These are phyloP conservation scores for Kregervanrija pseudodelftensis DNA, from an alignment of 805 yeast genomes.

Conservation along the genomic window DNA sequence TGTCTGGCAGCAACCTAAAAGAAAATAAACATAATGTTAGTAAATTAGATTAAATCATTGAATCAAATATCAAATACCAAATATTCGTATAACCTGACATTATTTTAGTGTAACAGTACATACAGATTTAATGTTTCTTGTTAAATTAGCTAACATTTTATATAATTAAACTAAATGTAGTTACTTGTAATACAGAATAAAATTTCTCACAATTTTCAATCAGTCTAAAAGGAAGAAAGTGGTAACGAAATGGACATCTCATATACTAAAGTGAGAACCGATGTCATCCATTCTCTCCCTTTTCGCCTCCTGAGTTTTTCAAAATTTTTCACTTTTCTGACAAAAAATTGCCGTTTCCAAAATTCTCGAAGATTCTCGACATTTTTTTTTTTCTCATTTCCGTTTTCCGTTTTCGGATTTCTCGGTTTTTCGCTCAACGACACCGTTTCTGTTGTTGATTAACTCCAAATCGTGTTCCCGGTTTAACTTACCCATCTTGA, in stretches of 20 bases:
- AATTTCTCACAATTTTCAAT: no score
- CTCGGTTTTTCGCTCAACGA: background rate
- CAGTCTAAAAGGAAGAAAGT: conserved; percentile 2
- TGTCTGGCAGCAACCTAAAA: conserved; percentile 18
- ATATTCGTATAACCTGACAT: no score
- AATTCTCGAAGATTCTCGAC: background rate
- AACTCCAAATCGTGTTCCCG: conserved; percentile 13
- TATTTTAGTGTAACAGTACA: no score
- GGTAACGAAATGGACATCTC: conserved; percentile 2
- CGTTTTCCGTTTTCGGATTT: background rate
- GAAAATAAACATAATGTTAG: background rate
- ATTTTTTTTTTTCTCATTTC: background rate
- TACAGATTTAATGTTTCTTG: conserved; percentile 28
- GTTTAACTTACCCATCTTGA: conserved; percentile 14
- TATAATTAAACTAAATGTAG: no score
- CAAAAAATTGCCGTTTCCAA: background rate
- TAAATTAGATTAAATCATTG: background rate
- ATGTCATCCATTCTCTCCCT: background rate
- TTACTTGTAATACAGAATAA: no score
- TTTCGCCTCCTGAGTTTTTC: background rate
- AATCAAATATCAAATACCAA: no score
- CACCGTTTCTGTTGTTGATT: background rate
- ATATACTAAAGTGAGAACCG: background rate
- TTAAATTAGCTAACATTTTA: conserved; percentile 26
- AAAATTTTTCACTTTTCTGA: background rate